Evolutionary conservation across 495 filamentous ascomycete genomes (phyloP).

Genomic region (Penicillium simplicissimum): DNA sequence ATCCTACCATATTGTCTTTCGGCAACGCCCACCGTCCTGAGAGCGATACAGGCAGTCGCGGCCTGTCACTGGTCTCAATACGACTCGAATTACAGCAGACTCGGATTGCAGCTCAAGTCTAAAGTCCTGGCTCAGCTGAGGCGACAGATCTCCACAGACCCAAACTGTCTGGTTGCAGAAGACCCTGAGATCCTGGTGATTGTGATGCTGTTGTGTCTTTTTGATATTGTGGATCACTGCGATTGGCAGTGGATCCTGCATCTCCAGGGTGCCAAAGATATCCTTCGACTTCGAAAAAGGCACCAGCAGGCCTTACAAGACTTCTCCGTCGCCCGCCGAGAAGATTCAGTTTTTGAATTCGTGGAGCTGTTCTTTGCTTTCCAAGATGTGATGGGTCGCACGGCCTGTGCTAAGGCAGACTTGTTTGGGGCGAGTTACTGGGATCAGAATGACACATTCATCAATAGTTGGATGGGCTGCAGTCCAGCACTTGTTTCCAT

Average conservation of each 20-base stretch:
- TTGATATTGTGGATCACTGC: slow-evolving; percentile 27
- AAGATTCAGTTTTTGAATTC: slow-evolving; percentile 7
- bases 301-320: background rate
- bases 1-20: slow-evolving; percentile 17
- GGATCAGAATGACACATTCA: slow-evolving; percentile 14
- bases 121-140: background rate
- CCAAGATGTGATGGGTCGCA: slow-evolving; percentile 30
- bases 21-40: slow-evolving; percentile 3
- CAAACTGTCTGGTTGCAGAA: slow-evolving; percentile 1
- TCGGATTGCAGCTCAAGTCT: slow-evolving; percentile 12
- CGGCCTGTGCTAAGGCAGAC: slow-evolving; percentile 26
- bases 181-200: slow-evolving; percentile 25
- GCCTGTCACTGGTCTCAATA: slow-evolving; percentile 22
- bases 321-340: background rate
- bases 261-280: slow-evolving; percentile 25
- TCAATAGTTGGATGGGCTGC: background rate
- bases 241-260: slow-evolving; percentile 27
- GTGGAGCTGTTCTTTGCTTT: slow-evolving; percentile 27
- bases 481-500: background rate
- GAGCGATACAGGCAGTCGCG: slow-evolving; percentile 15
- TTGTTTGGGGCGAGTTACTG: slow-evolving; percentile 25
- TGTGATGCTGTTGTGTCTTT: slow-evolving; percentile 28
- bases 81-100: slow-evolving; percentile 6
- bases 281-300: slow-evolving; percentile 20
- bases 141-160: background rate